phyloP scores from a whole-genome alignment of 1,284 basidiomycete species.

The Sparassis latifolia region DNA sequence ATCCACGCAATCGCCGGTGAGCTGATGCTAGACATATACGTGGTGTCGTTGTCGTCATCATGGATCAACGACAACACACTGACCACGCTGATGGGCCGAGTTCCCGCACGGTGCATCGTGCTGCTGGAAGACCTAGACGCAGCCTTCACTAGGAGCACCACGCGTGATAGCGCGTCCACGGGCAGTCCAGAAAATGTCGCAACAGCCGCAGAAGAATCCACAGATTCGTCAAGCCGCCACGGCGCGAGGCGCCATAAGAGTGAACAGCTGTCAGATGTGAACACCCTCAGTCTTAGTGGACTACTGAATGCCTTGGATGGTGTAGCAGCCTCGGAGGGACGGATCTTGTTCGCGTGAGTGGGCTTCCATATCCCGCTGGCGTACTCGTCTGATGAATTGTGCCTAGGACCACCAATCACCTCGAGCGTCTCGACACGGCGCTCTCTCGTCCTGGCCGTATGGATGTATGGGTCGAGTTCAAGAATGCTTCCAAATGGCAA shows the following conservation, averaged over 20 bases:
- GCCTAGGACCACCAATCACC: constrained; percentile 70
- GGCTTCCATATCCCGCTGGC: neutral
- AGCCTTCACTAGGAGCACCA: constrained; percentile 69
- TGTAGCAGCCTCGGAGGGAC: constrained; percentile 78
- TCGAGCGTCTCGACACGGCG: constrained; percentile 79
- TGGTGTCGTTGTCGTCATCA: constrained; percentile 67
- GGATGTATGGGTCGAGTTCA: constrained; percentile 88
- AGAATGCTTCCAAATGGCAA: constrained; percentile 76
- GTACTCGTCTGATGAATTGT: too few species aligned
- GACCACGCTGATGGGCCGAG: constrained; percentile 72
- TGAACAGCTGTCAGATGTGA: constrained; percentile 66
- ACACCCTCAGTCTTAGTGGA: constrained; percentile 75
- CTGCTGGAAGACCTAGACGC: constrained; percentile 82
- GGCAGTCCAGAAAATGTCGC: constrained; percentile 34
- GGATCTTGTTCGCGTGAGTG: constrained; percentile 75
- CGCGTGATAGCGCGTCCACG: constrained; percentile 46
- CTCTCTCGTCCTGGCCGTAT: constrained; percentile 82
- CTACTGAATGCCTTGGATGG: constrained; percentile 81
- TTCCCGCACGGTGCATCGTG: constrained; percentile 77
- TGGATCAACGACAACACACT: constrained; percentile 77
- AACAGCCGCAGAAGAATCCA: constrained; percentile 19
- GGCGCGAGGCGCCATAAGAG: constrained; percentile 38
- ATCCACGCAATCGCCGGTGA: constrained; percentile 83
- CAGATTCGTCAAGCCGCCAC: constrained; percentile 27
- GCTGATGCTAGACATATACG: constrained; percentile 75